These are phyloP conservation scores for Aspergillus chevalieri DNA, from an alignment of 2,329 filamentous ascomycete species.

Conservation along the genomic window DNA sequence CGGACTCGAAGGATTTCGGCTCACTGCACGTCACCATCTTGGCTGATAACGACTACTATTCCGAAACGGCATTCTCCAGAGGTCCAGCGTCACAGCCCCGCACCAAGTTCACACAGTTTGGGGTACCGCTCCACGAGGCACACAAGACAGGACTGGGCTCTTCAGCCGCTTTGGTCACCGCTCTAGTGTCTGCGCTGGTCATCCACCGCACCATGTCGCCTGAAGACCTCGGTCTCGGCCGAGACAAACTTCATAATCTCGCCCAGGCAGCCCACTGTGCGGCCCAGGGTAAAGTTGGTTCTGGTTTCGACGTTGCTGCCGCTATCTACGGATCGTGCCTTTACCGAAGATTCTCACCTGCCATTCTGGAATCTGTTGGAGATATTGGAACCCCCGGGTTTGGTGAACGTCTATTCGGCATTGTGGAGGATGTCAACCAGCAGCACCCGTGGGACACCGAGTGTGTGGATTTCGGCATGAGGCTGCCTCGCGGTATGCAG, in stretches of 20 bases:
- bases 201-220: slow-evolving; percentile 40
- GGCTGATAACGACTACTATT: slow-evolving; percentile 96
- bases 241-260: slow-evolving; percentile 74
- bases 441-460: slow-evolving; percentile 68
- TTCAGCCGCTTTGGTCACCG: slow-evolving; percentile 86
- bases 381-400: slow-evolving; percentile 64
- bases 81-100: slow-evolving; percentile 21
- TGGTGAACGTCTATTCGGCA: slow-evolving; percentile 53
- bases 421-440: slow-evolving; percentile 57
- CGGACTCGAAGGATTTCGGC: slow-evolving; percentile 51
- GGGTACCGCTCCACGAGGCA: slow-evolving; percentile 66
- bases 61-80: slow-evolving; percentile 51
- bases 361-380: slow-evolving; percentile 61
- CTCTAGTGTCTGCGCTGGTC: slow-evolving; percentile 56
- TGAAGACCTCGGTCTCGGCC: slow-evolving; percentile 44
- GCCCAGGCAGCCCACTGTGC: slow-evolving; percentile 91
- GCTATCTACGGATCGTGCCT: slow-evolving; percentile 87
- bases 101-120: slow-evolving; percentile 67
- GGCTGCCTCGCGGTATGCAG: slow-evolving; percentile 65
- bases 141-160: slow-evolving; percentile 96
- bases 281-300: slow-evolving; percentile 93
- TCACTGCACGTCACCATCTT: slow-evolving; percentile 76
- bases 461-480: slow-evolving; percentile 62
- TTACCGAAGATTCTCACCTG: slow-evolving; percentile 87
- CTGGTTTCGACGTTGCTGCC: slow-evolving; percentile 89